Base-by-base conservation (phyloP, 495 filamentous ascomycete genomes). In the Tuber melanosporum region DNA sequence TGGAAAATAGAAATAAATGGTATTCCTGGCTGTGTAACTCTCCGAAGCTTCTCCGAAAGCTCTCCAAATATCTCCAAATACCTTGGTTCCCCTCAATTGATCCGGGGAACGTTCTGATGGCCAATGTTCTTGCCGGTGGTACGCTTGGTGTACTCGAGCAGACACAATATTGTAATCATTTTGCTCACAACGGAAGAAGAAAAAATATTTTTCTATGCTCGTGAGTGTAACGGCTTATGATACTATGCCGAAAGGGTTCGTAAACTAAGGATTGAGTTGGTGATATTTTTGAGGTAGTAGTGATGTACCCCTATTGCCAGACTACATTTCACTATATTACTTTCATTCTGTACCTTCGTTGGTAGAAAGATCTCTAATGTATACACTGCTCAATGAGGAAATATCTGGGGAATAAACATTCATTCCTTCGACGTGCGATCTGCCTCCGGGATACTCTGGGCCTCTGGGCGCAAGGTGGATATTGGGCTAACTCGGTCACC, bases 231-330 rank as follows among this genome's bases (percentile, higher is more conserved):
- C 0, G 36, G 73, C 73, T 88, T 85, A 32, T 32, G 32, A 32
- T 3, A 71, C 78, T 26, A 87, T 80, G 2, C 74, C 76, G 75
- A 87, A 88, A 1, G 83, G 81, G 15, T 80, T 77, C 87, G 87
- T 80, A 92, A 91, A 0, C 85, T 79, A 0, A 92, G 85, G 42
- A 78, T 80, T 75, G 85, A 88, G 9, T 86, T 82, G 8, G 87
- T 90, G 73, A 92, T 88, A 81, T 93, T 92, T 6, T 89, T 84
- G 72, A 79, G 84, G 76, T 90, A 88, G 80, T 89, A 91, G 84
- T 90, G 90, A 83, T 89, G 91, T 9, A 91, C 79, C 3, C 89
- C 88, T 0, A 88, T 89, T 8, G 89, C 89, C 32, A 32, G 32
- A 32, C 32, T 71, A 86, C 86, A 41, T 41, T 41, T 41, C 2